phyloP scores from a whole-genome alignment of 208 protist genomes.

The Leishmania gerbilli region DNA sequence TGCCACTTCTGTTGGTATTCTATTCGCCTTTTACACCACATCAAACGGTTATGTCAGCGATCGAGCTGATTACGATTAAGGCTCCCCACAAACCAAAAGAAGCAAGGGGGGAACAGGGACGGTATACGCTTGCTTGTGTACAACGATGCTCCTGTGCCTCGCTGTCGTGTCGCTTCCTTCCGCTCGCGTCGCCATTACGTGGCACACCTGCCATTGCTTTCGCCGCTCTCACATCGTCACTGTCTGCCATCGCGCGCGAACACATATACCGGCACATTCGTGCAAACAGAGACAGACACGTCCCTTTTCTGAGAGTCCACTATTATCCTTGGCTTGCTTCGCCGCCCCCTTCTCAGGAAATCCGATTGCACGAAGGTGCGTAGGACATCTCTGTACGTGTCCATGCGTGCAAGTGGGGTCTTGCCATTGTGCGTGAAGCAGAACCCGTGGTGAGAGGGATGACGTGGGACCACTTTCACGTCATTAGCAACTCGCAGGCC shows the following conservation, averaged over 20 bases:
- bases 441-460: background rate
- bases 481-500: background rate
- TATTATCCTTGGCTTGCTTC: background rate
- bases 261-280: background rate
- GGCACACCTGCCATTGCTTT: background rate
- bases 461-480: background rate
- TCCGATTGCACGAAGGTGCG: background rate
- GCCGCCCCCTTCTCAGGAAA: background rate
- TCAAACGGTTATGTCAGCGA: background rate
- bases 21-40: background rate
- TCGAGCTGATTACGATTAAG: constrained; percentile 5
- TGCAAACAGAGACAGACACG: background rate
- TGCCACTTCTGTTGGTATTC: background rate
- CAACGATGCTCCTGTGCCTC: background rate
- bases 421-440: constrained; percentile 16
- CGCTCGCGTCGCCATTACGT: background rate
- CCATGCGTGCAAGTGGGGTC: background rate
- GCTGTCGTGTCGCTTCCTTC: background rate
- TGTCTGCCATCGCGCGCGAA: background rate
- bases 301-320: background rate
- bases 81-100: background rate
- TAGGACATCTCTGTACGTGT: background rate
- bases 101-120: background rate
- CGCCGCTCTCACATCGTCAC: background rate
- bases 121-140: background rate